Percentiles rank a stretch among this genome's conserved stretches.
Conservation (phyloP, 306 rosid genomes). For the Lathyrus sativus region DNA sequence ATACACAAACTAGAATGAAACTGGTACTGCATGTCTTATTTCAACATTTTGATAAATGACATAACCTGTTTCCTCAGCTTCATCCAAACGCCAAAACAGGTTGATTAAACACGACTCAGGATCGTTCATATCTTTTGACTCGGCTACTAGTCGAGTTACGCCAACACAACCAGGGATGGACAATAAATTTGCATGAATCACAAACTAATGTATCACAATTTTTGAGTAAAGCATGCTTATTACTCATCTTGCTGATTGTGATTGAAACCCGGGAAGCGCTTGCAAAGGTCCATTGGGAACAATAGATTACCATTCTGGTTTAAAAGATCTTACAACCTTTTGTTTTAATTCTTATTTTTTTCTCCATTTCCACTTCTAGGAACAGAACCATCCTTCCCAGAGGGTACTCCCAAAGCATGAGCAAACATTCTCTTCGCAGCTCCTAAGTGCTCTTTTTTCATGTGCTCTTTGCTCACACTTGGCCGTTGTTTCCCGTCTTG, state of each 20-base stretch:
- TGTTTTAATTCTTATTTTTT: constrained; percentile 41
- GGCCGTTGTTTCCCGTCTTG: constrained; percentile 51
- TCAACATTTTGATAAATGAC: constrained; percentile 25
- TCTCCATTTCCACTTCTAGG: constrained; percentile 52
- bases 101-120: background rate
- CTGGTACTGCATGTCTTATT: constrained; percentile 4
- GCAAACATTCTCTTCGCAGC: constrained; percentile 97
- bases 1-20: background rate
- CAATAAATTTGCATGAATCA: constrained; percentile 34
- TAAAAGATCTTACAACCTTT: constrained; percentile 37
- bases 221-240: constrained; percentile 29
- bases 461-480: constrained; percentile 49
- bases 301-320: constrained; percentile 31
- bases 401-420: constrained; percentile 77
- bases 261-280: constrained; percentile 37
- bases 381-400: constrained; percentile 59
- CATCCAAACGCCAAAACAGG: constrained; percentile 35
- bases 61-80: constrained; percentile 22
- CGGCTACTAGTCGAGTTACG: constrained; percentile 15
- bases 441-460: constrained; percentile 82
- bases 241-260: constrained; percentile 35
- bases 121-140: background rate
- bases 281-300: constrained; percentile 30
- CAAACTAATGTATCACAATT: constrained; percentile 17
- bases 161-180: constrained; percentile 34